A percentile compares a stretch with the other conserved stretches of the same genome.
These are phyloP conservation scores for Fraxinus albicans DNA, from an alignment of 305 asterid genomes.

Conservation along the genomic window DNA sequence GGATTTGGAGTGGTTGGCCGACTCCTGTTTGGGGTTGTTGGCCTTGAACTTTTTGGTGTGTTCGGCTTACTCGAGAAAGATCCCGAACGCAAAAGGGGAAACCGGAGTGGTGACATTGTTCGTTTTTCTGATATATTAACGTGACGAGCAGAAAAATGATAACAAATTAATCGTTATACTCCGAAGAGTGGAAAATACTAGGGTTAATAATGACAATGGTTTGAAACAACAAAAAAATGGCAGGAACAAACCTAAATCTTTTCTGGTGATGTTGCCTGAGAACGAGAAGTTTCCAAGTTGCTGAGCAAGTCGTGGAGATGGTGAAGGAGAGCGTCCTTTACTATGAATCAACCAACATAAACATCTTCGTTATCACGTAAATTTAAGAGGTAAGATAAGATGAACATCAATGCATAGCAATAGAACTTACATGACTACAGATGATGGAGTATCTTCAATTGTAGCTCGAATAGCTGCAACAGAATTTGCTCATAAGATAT, in stretches of 20 bases:
- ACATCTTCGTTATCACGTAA: background rate
- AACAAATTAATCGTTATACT: background rate
- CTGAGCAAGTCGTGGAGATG: background rate
- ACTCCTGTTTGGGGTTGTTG: conserved; percentile 63
- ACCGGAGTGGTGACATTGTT: conserved; percentile 72
- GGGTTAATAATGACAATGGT: background rate
- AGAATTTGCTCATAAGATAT: background rate
- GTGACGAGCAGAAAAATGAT: background rate
- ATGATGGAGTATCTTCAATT: background rate
- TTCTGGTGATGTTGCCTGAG: background rate
- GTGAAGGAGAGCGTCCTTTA: background rate
- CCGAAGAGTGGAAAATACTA: background rate
- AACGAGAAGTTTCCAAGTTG: background rate
- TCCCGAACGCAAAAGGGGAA: conserved; percentile 76
- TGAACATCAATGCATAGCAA: background rate
- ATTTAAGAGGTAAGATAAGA: background rate
- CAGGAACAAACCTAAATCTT: background rate
- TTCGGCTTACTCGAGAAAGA: conserved; percentile 59
- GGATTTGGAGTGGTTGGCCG: conserved; percentile 72
- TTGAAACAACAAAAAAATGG: background rate
- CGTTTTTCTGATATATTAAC: conserved; percentile 50
- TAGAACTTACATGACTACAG: background rate
- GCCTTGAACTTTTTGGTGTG: conserved; percentile 68
- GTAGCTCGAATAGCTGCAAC: background rate
- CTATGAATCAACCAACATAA: background rate